Evolutionary conservation across 345 rosid species (phyloP), one percentile per base, ranked within the genome.

Genomic region (Kernera saxatilis): DNA sequence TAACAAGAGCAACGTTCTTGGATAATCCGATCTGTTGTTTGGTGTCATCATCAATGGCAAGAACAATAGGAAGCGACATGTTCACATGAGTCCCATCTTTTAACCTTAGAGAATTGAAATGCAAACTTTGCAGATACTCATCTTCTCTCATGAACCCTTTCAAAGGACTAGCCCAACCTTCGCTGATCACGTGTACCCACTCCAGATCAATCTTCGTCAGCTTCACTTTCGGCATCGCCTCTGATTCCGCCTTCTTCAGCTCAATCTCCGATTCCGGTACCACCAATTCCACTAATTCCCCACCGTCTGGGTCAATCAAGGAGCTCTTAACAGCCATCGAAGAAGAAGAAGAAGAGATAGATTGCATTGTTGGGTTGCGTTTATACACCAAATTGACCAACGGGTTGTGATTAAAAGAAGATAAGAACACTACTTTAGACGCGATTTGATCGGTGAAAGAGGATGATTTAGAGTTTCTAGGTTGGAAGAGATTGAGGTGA

Each of bases 141-240:
- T 82, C 77, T 79, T 91, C 98, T 69, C 96, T 87, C 99, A 91
- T 94, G 74, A 94, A 94, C 52, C 98, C 99, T 82, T 76, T 82
- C 55, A 94, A 69, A 19, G 98, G 99, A 77, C 93, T 94, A 40
- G 99, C 95, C 98, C 98, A 94, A 0, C 99, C 99, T 65, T 94
- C 97, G 49, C 92, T 80, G 11, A 89, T 80, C 80, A 94, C 98
- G 22, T 92, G 99, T 14, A 87, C 91, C 99, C 99, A 95, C 83
- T 95, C 98, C 27, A 88, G 53, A 73, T 94, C 99, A 22, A 89
- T 85, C 82, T 79, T 80, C 7, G 86, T 84, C 59, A 94, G 79
- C 73, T 58, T 71, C 73, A 85, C 96, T 78, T 69, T 84, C 19
- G 91, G 90, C 87, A 91, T 72, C 48, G 84, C 43, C 46, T 81